Evolutionary conservation across 306 rosid genomes (phyloP).

Genomic region (Macrotyloma uniflorum): DNA sequence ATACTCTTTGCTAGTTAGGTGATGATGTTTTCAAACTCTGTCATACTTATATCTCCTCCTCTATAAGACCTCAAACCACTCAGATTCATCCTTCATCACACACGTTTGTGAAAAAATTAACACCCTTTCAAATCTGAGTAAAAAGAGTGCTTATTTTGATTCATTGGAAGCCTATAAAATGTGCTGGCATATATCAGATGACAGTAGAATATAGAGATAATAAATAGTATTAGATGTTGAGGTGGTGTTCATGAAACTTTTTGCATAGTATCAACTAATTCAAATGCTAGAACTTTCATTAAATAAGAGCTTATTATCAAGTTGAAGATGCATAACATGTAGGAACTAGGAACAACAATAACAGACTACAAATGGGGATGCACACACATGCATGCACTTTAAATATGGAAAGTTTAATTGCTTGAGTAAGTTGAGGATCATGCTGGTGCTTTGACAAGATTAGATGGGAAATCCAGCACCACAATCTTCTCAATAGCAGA

Average conservation of each 20-base stretch:
- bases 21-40: no score
- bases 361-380: slow-evolving; percentile 15
- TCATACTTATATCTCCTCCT: no score
- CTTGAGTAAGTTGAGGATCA: slow-evolving; percentile 29
- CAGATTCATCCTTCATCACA: not conserved
- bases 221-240: not conserved
- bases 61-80: no score
- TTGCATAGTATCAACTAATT: slow-evolving; percentile 10
- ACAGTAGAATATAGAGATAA: not conserved
- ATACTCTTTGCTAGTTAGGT: no score
- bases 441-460: slow-evolving; percentile 58
- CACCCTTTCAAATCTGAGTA: not conserved
- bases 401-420: slow-evolving; percentile 19
- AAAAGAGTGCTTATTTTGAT: not conserved
- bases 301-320: slow-evolving; percentile 18
- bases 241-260: no score
- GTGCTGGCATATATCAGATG: not conserved
- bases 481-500: slow-evolving; percentile 82
- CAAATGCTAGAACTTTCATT: slow-evolving; percentile 27
- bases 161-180: not conserved
- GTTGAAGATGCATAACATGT: slow-evolving; percentile 24
- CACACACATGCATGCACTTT: slow-evolving; percentile 32
- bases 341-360: slow-evolving; percentile 30
- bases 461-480: slow-evolving; percentile 79
- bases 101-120: not conserved